phyloP scores from a whole-genome alignment of 495 filamentous ascomycete species.

The Hamigera avellanea region DNA sequence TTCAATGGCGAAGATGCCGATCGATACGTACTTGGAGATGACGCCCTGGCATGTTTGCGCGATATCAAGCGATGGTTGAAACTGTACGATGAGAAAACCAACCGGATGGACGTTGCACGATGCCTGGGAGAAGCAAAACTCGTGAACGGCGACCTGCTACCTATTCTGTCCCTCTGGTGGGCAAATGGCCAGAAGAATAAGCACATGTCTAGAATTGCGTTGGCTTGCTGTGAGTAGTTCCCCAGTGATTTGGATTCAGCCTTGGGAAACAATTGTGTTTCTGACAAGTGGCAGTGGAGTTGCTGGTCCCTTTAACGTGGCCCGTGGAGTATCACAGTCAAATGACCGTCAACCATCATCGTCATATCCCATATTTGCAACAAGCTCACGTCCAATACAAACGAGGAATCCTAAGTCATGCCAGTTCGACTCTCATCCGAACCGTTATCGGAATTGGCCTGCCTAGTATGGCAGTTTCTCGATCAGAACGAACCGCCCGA shows the following conservation, averaged over 20 bases:
- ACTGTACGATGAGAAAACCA: constrained; percentile 86
- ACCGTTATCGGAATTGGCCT: constrained; percentile 70
- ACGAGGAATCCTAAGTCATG: constrained; percentile 69
- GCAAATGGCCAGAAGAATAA: constrained; percentile 51
- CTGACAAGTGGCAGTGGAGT: constrained; percentile 46
- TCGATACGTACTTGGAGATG: constrained; percentile 81
- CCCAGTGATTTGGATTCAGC: background rate
- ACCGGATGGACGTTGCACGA: constrained; percentile 89
- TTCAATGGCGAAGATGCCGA: constrained; percentile 70
- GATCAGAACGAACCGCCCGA: constrained; percentile 60
- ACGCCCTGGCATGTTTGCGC: constrained; percentile 80
- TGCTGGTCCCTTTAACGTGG: constrained; percentile 93
- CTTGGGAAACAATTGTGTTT: background rate
- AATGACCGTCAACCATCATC: constrained; percentile 87
- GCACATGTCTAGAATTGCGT: constrained; percentile 64
- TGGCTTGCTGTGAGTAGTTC: constrained; percentile 59
- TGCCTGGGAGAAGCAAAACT: constrained; percentile 88
- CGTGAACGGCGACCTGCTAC: constrained; percentile 78
- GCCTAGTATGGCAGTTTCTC: constrained; percentile 72
- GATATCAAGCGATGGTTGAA: constrained; percentile 92
- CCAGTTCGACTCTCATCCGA: constrained; percentile 61
- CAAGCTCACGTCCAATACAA: constrained; percentile 86
- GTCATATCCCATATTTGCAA: constrained; percentile 79
- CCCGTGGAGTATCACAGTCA: constrained; percentile 70
- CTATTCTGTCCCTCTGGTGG: constrained; percentile 76